These are phyloP conservation scores for Arctium lappa DNA, from an alignment of 129 eudicot genomes.

Conservation along the genomic window DNA sequence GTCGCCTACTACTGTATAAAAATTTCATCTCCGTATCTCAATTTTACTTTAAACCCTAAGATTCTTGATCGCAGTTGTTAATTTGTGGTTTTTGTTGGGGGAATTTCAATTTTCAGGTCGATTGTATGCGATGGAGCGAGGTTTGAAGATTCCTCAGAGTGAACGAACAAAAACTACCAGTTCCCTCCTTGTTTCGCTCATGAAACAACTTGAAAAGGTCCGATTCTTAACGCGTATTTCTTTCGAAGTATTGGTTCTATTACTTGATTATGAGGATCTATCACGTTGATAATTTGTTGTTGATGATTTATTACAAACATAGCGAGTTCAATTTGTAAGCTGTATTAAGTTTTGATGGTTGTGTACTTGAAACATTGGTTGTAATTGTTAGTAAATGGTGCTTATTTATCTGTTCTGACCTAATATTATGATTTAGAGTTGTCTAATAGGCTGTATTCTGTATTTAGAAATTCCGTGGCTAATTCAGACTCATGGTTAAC, in stretches of 20 bases:
- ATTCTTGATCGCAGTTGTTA: slow-evolving; percentile 3
- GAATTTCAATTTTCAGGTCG: slow-evolving; percentile 45
- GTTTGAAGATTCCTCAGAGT: slow-evolving; percentile 79
- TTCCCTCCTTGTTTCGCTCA: slow-evolving; percentile 67
- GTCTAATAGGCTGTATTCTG: neutral
- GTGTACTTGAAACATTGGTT: neutral
- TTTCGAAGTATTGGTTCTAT: neutral
- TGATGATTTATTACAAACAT: neutral
- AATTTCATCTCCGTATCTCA: slow-evolving; percentile 8
- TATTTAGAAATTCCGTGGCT: neutral
- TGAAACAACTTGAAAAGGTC: slow-evolving; percentile 95
- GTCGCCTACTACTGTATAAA: slow-evolving; percentile 91
- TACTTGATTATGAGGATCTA: neutral
- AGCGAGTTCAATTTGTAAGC: neutral
- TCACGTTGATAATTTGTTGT: neutral
- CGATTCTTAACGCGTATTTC: neutral
- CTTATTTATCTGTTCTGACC: too few relatives aligned
- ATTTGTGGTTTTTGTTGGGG: neutral
- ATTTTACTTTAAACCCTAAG: slow-evolving; percentile 28
- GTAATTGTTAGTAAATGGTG: neutral
- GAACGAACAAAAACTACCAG: slow-evolving; percentile 86
- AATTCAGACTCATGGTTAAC: neutral
- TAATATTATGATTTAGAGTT: neutral
- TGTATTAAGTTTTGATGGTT: slow-evolving; percentile 9
- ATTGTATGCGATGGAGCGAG: slow-evolving; percentile 94